Evolutionary conservation across 148 eudicot genomes (phyloP).

Genomic region (Silene conica): DNA sequence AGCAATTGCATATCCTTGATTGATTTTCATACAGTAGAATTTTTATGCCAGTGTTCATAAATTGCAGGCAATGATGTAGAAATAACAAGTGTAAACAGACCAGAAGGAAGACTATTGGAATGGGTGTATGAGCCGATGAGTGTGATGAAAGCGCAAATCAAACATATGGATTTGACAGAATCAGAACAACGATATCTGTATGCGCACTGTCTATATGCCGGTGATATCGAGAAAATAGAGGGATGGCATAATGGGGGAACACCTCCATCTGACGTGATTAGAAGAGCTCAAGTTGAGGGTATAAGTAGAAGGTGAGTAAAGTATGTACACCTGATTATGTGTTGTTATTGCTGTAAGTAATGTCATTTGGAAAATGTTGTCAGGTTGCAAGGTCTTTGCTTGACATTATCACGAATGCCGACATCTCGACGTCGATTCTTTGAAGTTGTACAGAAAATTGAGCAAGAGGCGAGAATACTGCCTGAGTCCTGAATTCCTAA

Average conservation of each 20-base stretch:
- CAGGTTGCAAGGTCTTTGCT: constrained; percentile 30
- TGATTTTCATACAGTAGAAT: background rate
- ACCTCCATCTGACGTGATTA: constrained; percentile 22
- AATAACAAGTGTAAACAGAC: constrained; percentile 27
- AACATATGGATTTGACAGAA: constrained; percentile 23
- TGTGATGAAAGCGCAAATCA: constrained; percentile 25
- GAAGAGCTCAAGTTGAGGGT: constrained; percentile 24
- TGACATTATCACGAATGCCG: constrained; percentile 24
- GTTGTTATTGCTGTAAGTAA: background rate
- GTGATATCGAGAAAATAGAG: constrained; percentile 19
- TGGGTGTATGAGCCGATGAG: constrained; percentile 29
- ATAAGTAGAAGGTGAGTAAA: constrained; percentile 25
- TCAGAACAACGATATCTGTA: constrained; percentile 25
- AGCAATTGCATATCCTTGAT: background rate
- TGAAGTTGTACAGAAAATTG: constrained; percentile 25
- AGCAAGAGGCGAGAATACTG: constrained; percentile 9
- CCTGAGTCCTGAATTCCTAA: background rate
- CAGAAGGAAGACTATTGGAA: constrained; percentile 27
- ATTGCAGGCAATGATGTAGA: constrained; percentile 23
- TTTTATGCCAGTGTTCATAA: background rate
- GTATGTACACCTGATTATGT: background rate
- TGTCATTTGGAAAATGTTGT: background rate
- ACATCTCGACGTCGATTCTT: constrained; percentile 25
- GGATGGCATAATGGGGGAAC: constrained; percentile 22
- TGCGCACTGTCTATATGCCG: constrained; percentile 22